Evolutionary conservation across 1,284 basidiomycete species (phyloP).

Genomic region (Pseudozyma pruni): DNA sequence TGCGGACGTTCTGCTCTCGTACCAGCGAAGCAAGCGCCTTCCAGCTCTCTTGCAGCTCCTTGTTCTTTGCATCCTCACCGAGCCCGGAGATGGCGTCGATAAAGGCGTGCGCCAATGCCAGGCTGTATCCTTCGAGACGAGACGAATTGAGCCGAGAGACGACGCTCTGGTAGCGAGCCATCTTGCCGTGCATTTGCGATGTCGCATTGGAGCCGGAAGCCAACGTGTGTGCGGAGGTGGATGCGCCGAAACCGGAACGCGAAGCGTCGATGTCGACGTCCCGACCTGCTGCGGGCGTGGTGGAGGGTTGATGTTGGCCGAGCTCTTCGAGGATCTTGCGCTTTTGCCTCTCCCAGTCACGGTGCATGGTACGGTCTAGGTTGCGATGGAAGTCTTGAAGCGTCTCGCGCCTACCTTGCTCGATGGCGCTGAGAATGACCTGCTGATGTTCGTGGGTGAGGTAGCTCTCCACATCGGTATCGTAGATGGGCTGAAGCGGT

Average conservation of each 20-base stretch:
- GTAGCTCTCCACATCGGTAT: constrained; percentile 84
- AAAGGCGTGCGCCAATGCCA: constrained; percentile 56
- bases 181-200: constrained; percentile 60
- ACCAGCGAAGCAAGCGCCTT: constrained; percentile 70
- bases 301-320: constrained; percentile 70
- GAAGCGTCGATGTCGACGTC: constrained; percentile 22
- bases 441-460: constrained; percentile 92
- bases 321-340: constrained; percentile 89
- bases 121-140: constrained; percentile 52
- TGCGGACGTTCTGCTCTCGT: constrained; percentile 70
- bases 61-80: constrained; percentile 51
- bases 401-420: constrained; percentile 85
- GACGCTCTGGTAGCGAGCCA: constrained; percentile 63
- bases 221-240: constrained; percentile 46
- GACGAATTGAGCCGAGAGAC: constrained; percentile 59
- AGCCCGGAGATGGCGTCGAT: constrained; percentile 55
- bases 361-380: constrained; percentile 78
- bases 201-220: constrained; percentile 16
- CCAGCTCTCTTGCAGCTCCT: constrained; percentile 69
- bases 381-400: constrained; percentile 85
- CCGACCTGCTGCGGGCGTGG: constrained; percentile 14
- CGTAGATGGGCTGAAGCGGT: constrained; percentile 85
- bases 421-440: constrained; percentile 90
- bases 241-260: constrained; percentile 42
- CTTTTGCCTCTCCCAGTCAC: constrained; percentile 90